Evolutionary conservation across 768 basidiomycete species (phyloP).

Genomic region (Nidularia pulvinata): DNA sequence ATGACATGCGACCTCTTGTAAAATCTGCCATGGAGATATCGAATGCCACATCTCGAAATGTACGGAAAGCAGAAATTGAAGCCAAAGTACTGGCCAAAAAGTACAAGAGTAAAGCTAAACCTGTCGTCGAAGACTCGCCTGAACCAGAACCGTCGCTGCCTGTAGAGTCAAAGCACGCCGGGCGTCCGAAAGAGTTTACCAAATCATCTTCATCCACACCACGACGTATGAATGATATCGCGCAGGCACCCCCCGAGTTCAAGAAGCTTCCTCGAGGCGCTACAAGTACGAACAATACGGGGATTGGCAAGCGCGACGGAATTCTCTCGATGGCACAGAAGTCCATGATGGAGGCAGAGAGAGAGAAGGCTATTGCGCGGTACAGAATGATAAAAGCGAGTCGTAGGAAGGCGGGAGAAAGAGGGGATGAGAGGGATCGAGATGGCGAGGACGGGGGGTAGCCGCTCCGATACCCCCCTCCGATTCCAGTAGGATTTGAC

Average conservation of each 20-base stretch:
- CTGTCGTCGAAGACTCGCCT: conserved; percentile 9
- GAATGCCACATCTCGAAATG: conserved; percentile 46
- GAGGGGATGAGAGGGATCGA: conserved; percentile 8
- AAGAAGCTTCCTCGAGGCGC: conserved; percentile 54
- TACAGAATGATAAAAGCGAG: conserved; percentile 71
- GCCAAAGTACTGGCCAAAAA: conserved; percentile 18
- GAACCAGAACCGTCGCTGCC: conserved; percentile 9
- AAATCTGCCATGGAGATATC: conserved; percentile 61
- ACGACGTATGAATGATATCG: conserved; percentile 71
- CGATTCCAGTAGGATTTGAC: not conserved
- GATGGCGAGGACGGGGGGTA: conserved; percentile 6
- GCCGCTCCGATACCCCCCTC: not conserved
- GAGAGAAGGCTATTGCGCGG: conserved; percentile 64
- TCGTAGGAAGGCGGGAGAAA: conserved; percentile 20
- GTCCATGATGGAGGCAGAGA: conserved; percentile 74
- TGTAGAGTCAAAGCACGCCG: conserved; percentile 17
- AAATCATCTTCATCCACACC: conserved; percentile 52
- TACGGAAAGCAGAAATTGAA: conserved; percentile 33
- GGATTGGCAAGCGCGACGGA: conserved; percentile 31
- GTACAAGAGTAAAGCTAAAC: conserved; percentile 12
- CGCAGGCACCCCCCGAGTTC: conserved; percentile 64
- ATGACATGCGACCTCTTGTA: conserved; percentile 64
- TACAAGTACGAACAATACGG: conserved; percentile 6
- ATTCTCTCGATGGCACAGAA: conserved; percentile 77
- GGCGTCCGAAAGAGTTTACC: conserved; percentile 47